Evolutionary conservation across 192 early-diverging fungal genomes (phyloP).

Genomic region (Pecoramyces ruminantium): DNA sequence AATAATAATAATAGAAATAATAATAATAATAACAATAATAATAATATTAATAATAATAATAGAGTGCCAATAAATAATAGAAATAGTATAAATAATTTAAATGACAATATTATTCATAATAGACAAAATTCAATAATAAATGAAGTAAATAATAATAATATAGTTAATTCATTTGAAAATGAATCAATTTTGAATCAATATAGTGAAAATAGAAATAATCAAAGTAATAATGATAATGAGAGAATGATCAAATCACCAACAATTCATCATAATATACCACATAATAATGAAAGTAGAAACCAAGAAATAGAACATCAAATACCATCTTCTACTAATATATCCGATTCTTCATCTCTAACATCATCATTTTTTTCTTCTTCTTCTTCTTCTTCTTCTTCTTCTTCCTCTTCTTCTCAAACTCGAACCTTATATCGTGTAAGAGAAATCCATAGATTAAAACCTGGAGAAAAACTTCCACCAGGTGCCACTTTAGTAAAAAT

Average conservation of each 20-base stretch:
- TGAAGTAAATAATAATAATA: too few relatives aligned
- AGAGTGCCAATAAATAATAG: neutral
- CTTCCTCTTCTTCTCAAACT: neutral
- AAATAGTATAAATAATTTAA: neutral
- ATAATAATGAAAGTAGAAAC: neutral
- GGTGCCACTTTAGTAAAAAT: neutral
- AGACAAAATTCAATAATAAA: too few relatives aligned
- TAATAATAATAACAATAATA: neutral
- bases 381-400: neutral
- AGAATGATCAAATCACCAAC: neutral
- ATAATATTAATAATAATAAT: neutral
- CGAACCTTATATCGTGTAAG: neutral
- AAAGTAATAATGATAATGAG: neutral
- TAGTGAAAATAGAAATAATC: neutral
- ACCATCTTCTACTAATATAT: neutral
- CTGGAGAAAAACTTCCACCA: neutral
- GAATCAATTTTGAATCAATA: neutral
- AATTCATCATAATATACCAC: neutral
- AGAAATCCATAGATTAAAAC: neutral
- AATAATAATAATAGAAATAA: neutral
- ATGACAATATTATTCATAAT: neutral
- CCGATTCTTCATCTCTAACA: neutral
- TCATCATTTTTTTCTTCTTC: neutral
- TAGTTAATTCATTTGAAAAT: neutral
- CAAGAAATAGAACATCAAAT: neutral